Base-by-base conservation (phyloP, 768 basidiomycete genomes). In the Amanita fuliginea region DNA sequence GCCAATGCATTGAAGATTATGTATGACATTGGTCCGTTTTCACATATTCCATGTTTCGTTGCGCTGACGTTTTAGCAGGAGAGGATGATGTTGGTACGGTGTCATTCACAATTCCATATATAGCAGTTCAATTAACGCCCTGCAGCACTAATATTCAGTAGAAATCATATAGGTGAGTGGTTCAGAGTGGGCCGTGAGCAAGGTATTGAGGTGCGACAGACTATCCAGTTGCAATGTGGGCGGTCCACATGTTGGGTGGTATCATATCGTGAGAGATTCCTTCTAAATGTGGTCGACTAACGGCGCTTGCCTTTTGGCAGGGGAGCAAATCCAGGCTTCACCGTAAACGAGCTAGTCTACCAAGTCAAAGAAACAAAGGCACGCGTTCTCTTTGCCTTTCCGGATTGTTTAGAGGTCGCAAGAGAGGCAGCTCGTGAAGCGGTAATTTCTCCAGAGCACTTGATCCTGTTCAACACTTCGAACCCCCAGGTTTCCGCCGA, bases 181-280 rank as follows among this genome's bases (percentile, higher is more conserved):
- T 8, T 8, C 26, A 28, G 8, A 28, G 7, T 1, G 26, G 8
- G 26, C 1, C 30, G 4, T 30, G 30, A 30, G 30, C 30, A 30
- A 30, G 30, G 30, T 11, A 11, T 30, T 10, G 30, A 30, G 30
- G 30, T 8, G 30, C 30, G 30, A 30, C 30, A 82, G 73, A 81
- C 64, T 77, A 78, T 54, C 68, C 76, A 2, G 62, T 80, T 33
- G 74, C 70, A 2, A 70, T 76, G 19, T 78, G 78, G 73, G 79
- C 80, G 1, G 64, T 66, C 4, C 26, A 28, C 26, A 28, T 70
- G 42, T 65, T 81, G 13, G 79, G 79, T 11, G 78, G 70, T 11
- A 68, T 77, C 33, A 66, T 81, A 47, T 28, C 26, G 26, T 28
- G 26, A 28, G 30, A 30, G 30, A 3, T 10, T 10, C 9, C 10